Percentiles rank a stretch among this genome's conserved stretches.
Conservation (phyloP, 305 asterid genomes). For the Fraxinus paxiana region DNA sequence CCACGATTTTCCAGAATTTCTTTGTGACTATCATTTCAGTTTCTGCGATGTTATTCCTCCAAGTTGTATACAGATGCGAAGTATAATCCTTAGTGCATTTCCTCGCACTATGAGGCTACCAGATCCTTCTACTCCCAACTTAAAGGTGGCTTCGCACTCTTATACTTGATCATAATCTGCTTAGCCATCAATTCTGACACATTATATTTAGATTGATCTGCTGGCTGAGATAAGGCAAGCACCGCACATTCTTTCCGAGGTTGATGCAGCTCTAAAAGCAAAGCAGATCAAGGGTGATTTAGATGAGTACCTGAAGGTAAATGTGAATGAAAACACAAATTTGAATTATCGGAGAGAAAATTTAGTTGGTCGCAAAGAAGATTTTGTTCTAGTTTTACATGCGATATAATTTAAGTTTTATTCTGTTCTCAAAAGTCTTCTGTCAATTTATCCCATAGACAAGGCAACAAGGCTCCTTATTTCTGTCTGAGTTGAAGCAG, state of each 20-base stretch:
- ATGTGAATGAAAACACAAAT: background rate
- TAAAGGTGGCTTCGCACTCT: slow-evolving; percentile 49
- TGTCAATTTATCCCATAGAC: slow-evolving; percentile 43
- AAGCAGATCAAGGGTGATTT: slow-evolving; percentile 85
- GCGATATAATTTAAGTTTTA: background rate
- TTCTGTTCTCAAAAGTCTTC: slow-evolving; percentile 16
- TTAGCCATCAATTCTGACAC: slow-evolving; percentile 4
- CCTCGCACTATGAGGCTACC: slow-evolving; percentile 99
- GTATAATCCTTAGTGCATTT: slow-evolving; percentile 90
- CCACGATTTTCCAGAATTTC: slow-evolving; percentile 98
- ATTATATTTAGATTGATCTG: slow-evolving; percentile 70
- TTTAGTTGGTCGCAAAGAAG: background rate
- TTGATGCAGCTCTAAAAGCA: slow-evolving; percentile 85
- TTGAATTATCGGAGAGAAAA: background rate
- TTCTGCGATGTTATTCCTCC: slow-evolving; percentile 99
- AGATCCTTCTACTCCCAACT: slow-evolving; percentile 93
- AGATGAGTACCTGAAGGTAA: slow-evolving; percentile 94
- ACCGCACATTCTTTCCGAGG: slow-evolving; percentile 90
- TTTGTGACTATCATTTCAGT: slow-evolving; percentile 97
- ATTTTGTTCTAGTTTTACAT: background rate
- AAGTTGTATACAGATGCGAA: slow-evolving; percentile 95
- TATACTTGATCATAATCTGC: background rate
- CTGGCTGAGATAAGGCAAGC: slow-evolving; percentile 78
- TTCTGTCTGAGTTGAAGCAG: slow-evolving; percentile 79
- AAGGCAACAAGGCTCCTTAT: slow-evolving; percentile 76